phyloP scores from a whole-genome alignment of 2,329 filamentous ascomycete genomes.

The Zymoseptoria brevis region DNA sequence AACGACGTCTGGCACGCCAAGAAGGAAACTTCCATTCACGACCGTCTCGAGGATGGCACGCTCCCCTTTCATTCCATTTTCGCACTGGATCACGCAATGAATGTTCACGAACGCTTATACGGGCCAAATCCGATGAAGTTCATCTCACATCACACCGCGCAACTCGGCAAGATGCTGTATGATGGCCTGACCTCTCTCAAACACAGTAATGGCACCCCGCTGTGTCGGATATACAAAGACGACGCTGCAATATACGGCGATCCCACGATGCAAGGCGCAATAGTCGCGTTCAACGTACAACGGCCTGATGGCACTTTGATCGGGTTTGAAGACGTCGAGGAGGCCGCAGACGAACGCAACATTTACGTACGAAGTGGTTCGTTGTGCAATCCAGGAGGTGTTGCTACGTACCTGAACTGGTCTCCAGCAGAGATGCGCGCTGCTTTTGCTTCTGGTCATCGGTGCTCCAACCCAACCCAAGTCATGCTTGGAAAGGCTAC shows the following conservation, averaged over 20 bases:
- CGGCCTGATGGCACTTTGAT: constrained; percentile 46
- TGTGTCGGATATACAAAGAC: constrained; percentile 51
- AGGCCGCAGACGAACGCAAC: constrained; percentile 45
- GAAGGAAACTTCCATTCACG: constrained; percentile 48
- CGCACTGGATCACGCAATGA: constrained; percentile 53
- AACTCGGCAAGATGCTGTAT: constrained; percentile 45
- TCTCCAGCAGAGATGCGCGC: constrained; percentile 48
- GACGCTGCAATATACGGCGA: constrained; percentile 43
- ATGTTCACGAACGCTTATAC: constrained; percentile 49
- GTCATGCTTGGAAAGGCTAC: constrained; percentile 49
- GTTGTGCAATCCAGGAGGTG: constrained; percentile 48
- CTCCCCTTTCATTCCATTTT: constrained; percentile 58
- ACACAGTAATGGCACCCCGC: constrained; percentile 46
- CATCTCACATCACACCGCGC: constrained; percentile 51
- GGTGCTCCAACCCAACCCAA: constrained; percentile 48
- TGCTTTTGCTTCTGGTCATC: constrained; percentile 50
- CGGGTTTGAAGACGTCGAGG: constrained; percentile 53
- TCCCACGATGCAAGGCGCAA: constrained; percentile 49
- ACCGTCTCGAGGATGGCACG: constrained; percentile 59
- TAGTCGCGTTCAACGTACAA: constrained; percentile 56
- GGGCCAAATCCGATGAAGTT: constrained; percentile 50
- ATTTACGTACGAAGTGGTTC: constrained; percentile 56
- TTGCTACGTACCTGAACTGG: constrained; percentile 41
- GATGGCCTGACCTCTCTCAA: constrained; percentile 40
- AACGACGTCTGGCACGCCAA: constrained; percentile 48